Evolutionary conservation across 352 stramenopile genomes (phyloP).

Genomic region (Nothophytophthora sp.): DNA sequence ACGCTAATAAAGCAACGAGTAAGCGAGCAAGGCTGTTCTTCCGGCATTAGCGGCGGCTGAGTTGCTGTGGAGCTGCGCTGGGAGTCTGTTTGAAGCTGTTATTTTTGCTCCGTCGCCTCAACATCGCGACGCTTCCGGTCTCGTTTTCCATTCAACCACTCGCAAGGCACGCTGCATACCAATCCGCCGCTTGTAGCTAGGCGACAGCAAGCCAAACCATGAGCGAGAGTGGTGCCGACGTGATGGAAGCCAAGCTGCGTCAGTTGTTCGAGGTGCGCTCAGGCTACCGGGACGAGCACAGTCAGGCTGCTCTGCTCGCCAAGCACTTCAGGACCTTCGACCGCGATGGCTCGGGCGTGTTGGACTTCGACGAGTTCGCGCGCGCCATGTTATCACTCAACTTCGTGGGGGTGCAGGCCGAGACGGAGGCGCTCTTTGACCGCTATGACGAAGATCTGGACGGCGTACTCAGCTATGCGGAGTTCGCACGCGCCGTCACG

Average conservation of each 20-base stretch:
- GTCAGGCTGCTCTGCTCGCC: constrained; percentile 54
- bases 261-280: constrained; percentile 74
- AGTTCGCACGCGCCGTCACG: constrained; percentile 66
- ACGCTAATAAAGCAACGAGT: too few relatives aligned
- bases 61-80: too few relatives aligned
- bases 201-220: too few relatives aligned
- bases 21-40: too few relatives aligned
- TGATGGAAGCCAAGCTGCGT: constrained; percentile 53
- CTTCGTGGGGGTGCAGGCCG: constrained; percentile 87
- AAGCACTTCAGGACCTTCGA: constrained; percentile 85
- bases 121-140: too few relatives aligned
- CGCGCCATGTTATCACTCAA: constrained; percentile 87
- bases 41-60: too few relatives aligned
- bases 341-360: constrained; percentile 55
- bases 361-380: constrained; percentile 90
- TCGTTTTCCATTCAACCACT: too few relatives aligned
- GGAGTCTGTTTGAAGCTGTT: too few relatives aligned
- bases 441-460: constrained; percentile 86
- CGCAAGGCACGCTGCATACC: too few relatives aligned
- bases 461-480: constrained; percentile 72
- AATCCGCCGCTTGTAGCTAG: too few relatives aligned
- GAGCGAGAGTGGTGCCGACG: constrained; percentile 46
- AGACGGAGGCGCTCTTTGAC: constrained; percentile 87
- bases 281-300: constrained; percentile 58
- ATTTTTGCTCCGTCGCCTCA: too few relatives aligned